Evolutionary conservation across 768 basidiomycete genomes (phyloP).

Genomic region (Boletus pseudopeckii): DNA sequence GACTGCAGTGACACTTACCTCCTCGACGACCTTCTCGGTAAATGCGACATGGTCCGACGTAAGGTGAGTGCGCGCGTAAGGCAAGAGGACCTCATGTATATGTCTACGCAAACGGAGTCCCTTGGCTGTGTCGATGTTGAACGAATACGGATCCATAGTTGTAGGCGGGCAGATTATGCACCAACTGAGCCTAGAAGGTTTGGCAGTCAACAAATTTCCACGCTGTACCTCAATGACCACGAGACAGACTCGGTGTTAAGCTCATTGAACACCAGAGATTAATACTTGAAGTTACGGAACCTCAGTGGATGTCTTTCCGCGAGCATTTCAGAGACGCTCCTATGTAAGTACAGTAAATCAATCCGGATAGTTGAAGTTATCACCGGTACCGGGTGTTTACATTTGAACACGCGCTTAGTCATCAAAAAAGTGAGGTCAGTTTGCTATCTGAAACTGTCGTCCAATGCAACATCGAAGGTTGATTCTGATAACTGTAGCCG

Average conservation of each 20-base stretch:
- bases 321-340: neutral
- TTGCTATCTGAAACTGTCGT: neutral
- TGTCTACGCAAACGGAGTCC: constrained; percentile 37
- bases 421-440: neutral
- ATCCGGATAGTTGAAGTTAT: no score
- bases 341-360: neutral
- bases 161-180: neutral
- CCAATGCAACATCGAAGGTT: neutral
- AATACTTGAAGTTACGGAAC: neutral
- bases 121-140: constrained; percentile 14
- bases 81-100: constrained; percentile 51
- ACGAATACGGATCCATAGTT: constrained; percentile 16
- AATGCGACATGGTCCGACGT: constrained; percentile 53
- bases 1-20: constrained; percentile 32
- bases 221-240: neutral
- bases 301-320: neutral
- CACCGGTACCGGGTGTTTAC: no score
- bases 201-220: neutral
- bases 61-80: constrained; percentile 52
- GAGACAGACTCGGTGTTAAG: neutral
- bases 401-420: neutral
- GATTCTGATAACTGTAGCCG: neutral
- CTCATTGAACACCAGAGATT: neutral
- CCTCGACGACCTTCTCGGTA: constrained; percentile 46
- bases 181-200: neutral